phyloP scores from a whole-genome alignment of 1,284 basidiomycete species.

The Ustilago sp. region DNA sequence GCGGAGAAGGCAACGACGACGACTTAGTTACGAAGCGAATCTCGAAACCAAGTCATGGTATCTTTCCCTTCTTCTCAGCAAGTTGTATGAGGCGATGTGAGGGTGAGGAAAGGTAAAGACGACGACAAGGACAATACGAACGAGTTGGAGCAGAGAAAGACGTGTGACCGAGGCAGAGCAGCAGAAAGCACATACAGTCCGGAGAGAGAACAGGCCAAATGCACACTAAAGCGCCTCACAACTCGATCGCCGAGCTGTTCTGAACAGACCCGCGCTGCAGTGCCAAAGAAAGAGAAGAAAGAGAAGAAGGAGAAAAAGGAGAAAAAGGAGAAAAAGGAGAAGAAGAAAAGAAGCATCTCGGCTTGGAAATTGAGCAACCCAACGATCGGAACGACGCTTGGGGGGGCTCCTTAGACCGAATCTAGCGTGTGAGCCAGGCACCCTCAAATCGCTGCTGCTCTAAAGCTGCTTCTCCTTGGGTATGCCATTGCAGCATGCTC shows the following conservation, averaged over 20 bases:
- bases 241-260: constrained; percentile 1
- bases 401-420: too few species aligned
- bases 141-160: neutral
- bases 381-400: neutral
- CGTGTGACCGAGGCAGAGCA: constrained; percentile 14
- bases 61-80: neutral
- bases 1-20: constrained; percentile 6
- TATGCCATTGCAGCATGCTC: neutral
- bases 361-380: constrained; percentile 17
- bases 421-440: neutral
- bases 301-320: neutral
- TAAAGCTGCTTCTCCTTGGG: too few species aligned
- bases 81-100: constrained; percentile 3
- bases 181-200: neutral
- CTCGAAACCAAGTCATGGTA: constrained; percentile 11
- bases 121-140: neutral
- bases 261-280: neutral
- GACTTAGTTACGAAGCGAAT: neutral
- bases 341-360: constrained; percentile 7
- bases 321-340: neutral
- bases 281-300: neutral
- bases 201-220: neutral
- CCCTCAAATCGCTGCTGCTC: neutral
- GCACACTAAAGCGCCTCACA: neutral
- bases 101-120: neutral